phyloP scores from a whole-genome alignment of 371 early-diverging fungal species.

The Syncephalastrum sp. region DNA sequence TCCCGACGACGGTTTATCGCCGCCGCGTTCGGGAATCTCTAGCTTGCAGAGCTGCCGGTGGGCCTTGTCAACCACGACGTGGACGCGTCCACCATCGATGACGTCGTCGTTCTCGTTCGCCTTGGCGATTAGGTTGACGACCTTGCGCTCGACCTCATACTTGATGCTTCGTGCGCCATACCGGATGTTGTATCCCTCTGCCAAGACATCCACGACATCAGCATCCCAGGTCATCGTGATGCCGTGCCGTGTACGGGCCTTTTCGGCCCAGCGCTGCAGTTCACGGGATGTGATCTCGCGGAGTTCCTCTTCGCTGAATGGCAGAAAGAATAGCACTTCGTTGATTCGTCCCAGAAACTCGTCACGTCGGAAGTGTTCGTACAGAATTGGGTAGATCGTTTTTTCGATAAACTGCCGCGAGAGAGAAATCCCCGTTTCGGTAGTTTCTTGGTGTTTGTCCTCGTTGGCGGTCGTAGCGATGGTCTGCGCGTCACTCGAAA shows the following conservation, averaged over 20 bases:
- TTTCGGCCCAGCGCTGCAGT: conserved; percentile 51
- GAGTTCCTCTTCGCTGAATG: conserved; percentile 54
- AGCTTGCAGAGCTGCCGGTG: conserved; percentile 37
- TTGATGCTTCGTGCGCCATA: conserved; percentile 66
- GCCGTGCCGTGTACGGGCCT: conserved; percentile 49
- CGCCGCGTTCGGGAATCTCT: conserved; percentile 40
- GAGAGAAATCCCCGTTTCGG: conserved; percentile 31
- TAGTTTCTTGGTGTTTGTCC: conserved; percentile 23
- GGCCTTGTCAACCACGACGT: conserved; percentile 39
- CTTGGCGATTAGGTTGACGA: conserved; percentile 58
- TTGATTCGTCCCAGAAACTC: conserved; percentile 66
- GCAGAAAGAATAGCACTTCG: conserved; percentile 59
- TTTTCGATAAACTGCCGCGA: conserved; percentile 55
- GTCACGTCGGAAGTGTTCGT: conserved; percentile 57
- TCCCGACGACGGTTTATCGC: conserved; percentile 26
- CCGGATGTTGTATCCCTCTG: conserved; percentile 54
- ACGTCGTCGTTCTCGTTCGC: conserved; percentile 60
- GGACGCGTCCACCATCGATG: conserved; percentile 46
- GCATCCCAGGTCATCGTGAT: conserved; percentile 56
- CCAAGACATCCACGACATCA: conserved; percentile 50
- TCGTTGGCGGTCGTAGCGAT: conserved; percentile 21
- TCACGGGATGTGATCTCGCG: conserved; percentile 50
- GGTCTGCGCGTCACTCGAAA: conserved; percentile 41
- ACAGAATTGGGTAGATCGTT: conserved; percentile 57
- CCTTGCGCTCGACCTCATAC: conserved; percentile 57